These are phyloP conservation scores for Mucor sp. DNA, from an alignment of 371 early-diverging fungal genomes.

Conservation along the genomic window DNA sequence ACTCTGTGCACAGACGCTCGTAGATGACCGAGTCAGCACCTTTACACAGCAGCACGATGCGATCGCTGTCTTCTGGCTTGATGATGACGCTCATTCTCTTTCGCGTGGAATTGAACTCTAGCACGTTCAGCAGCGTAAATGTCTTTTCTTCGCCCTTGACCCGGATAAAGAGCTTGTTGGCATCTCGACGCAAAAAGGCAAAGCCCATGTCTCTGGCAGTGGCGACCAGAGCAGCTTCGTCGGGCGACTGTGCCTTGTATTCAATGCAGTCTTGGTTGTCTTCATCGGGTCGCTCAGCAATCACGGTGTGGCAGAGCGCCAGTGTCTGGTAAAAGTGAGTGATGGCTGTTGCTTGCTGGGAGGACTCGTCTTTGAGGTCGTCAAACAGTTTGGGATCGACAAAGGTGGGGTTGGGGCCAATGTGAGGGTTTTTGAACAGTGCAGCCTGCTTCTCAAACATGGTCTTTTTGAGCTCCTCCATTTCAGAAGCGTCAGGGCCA, in stretches of 20 bases:
- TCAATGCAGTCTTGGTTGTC: slow-evolving; percentile 52
- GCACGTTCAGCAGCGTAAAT: slow-evolving; percentile 68
- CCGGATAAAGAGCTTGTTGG: slow-evolving; percentile 62
- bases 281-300: slow-evolving; percentile 56
- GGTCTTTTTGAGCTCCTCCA: slow-evolving; percentile 33
- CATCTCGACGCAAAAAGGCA: slow-evolving; percentile 70
- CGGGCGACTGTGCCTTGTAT: slow-evolving; percentile 93
- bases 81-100: slow-evolving; percentile 88
- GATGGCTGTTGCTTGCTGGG: slow-evolving; percentile 60
- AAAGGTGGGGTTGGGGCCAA: slow-evolving; percentile 45
- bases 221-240: slow-evolving; percentile 91
- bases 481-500: neutral
- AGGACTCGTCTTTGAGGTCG: slow-evolving; percentile 33
- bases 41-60: slow-evolving; percentile 89
- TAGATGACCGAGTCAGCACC: slow-evolving; percentile 96
- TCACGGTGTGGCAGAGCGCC: slow-evolving; percentile 81
- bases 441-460: slow-evolving; percentile 44
- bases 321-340: slow-evolving; percentile 74
- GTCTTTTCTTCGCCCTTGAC: slow-evolving; percentile 67
- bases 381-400: slow-evolving; percentile 48
- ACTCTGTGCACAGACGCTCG: slow-evolving; percentile 67
- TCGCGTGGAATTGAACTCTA: slow-evolving; percentile 84
- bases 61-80: slow-evolving; percentile 64
- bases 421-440: slow-evolving; percentile 39
- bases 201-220: slow-evolving; percentile 93